These are phyloP conservation scores for Ramaria sp. DNA, from an alignment of 768 basidiomycete species.

Conservation along the genomic window DNA sequence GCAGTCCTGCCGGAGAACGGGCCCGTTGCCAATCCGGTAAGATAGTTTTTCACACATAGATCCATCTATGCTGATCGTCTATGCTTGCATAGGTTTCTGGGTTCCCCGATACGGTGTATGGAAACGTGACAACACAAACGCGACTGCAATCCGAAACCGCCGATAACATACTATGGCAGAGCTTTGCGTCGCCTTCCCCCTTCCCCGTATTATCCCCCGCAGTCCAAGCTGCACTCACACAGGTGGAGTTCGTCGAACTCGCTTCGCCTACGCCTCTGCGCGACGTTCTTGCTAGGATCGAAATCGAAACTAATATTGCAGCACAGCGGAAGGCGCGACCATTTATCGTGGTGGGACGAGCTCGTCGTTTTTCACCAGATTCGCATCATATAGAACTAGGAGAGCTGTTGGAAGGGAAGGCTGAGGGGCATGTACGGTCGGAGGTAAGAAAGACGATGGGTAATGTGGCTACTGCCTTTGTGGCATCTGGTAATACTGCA, in stretches of 20 bases:
- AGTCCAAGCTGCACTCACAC: conserved; percentile 14
- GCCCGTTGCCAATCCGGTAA: no score
- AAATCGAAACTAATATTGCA: background rate
- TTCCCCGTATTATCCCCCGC: background rate
- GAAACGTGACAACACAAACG: conserved; percentile 45
- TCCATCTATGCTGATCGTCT: no score
- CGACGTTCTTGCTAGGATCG: conserved; percentile 9
- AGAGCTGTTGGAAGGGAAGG: conserved; percentile 46
- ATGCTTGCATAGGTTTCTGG: no score
- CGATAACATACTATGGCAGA: conserved; percentile 66
- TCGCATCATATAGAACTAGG: conserved; percentile 65
- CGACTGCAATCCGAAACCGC: conserved; percentile 74
- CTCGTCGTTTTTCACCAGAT: conserved; percentile 62
- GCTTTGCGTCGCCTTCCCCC: conserved; percentile 29
- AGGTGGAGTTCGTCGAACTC: conserved; percentile 22
- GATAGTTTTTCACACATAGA: no score
- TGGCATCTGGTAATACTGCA: conserved; percentile 44
- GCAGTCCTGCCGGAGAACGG: no score
- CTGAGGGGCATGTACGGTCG: conserved; percentile 38
- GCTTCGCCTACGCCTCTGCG: conserved; percentile 19
- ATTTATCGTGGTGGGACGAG: conserved; percentile 63
- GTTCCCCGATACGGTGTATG: background rate
- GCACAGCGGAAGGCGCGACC: conserved; percentile 27
- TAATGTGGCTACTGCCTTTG: conserved; percentile 70
- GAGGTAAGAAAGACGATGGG: conserved; percentile 80